Evolutionary conservation across 192 early-diverging fungal genomes (phyloP).

Genomic region (Spizellomyces punctatus): DNA sequence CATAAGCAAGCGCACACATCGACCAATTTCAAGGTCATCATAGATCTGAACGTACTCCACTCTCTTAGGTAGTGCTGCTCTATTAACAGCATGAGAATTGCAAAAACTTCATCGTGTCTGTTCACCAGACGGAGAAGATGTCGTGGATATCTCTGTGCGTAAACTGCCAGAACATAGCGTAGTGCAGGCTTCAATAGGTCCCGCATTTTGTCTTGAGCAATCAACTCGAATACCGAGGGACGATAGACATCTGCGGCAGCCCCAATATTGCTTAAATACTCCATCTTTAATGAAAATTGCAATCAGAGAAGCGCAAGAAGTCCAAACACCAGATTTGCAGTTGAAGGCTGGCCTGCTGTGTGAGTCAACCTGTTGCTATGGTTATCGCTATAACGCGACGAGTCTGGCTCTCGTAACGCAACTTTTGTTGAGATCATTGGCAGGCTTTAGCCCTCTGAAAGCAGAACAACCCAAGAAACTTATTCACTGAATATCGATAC

Average conservation of each 20-base stretch:
- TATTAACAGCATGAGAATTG: conserved; percentile 74
- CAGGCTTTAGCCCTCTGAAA: no score
- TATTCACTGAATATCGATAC: no score
- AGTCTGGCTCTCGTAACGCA: no score
- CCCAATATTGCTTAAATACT: conserved; percentile 66
- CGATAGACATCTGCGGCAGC: conserved; percentile 64
- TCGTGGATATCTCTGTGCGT: conserved; percentile 87
- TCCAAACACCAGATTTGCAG: no score
- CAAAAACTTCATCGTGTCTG: conserved; percentile 82
- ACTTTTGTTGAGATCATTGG: no score
- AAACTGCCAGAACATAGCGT: conserved; percentile 80
- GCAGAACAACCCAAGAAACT: no score
- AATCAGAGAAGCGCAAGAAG: no score
- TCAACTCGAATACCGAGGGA: conserved; percentile 90
- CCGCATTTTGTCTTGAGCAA: conserved; percentile 80
- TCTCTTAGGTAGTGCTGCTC: conserved; percentile 83
- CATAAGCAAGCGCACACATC: background rate
- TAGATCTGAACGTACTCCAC: conserved; percentile 56
- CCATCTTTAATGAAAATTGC: conserved; percentile 1
- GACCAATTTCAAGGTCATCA: background rate
- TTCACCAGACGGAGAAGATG: conserved; percentile 73
- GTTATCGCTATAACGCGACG: no score
- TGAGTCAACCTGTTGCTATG: no score
- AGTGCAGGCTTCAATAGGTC: conserved; percentile 85
- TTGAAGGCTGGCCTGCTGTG: no score